These are phyloP conservation scores for Phaeophleospora eucalypticola DNA, from an alignment of 2,329 filamentous ascomycete species.

Conservation along the genomic window DNA sequence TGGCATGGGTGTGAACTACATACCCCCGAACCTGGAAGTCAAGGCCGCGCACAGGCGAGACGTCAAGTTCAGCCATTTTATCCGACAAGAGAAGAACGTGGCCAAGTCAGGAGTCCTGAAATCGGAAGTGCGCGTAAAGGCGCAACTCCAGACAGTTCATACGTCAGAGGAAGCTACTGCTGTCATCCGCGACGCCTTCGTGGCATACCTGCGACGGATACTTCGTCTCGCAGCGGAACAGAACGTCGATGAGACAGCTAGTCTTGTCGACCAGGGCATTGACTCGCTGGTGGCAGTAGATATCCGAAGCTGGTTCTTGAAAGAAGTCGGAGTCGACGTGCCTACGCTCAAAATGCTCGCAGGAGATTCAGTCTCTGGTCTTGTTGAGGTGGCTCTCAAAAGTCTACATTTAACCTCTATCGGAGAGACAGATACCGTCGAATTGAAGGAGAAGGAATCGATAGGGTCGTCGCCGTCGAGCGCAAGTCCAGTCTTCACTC, in stretches of 20 bases:
- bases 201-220: neutral
- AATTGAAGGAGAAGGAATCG: neutral
- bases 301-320: constrained; percentile 47
- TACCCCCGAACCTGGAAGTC: neutral
- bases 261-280: constrained; percentile 24
- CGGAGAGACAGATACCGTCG: neutral
- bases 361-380: constrained; percentile 6
- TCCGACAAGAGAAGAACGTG: neutral
- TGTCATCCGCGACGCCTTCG: neutral
- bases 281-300: constrained; percentile 40
- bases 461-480: too few relatives aligned
- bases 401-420: too few relatives aligned
- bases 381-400: too few relatives aligned
- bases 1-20: neutral
- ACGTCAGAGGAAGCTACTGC: neutral
- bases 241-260: neutral
- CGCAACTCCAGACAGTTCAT: neutral
- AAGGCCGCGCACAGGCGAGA: neutral
- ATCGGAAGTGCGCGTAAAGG: neutral
- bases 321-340: constrained; percentile 31
- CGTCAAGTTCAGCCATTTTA: neutral
- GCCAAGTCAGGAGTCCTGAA: neutral
- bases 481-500: too few relatives aligned
- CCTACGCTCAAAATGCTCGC: constrained; percentile 11
- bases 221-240: neutral